Evolutionary conservation across 208 protist genomes (phyloP).

Genomic region (Trypanosoma grayi): DNA sequence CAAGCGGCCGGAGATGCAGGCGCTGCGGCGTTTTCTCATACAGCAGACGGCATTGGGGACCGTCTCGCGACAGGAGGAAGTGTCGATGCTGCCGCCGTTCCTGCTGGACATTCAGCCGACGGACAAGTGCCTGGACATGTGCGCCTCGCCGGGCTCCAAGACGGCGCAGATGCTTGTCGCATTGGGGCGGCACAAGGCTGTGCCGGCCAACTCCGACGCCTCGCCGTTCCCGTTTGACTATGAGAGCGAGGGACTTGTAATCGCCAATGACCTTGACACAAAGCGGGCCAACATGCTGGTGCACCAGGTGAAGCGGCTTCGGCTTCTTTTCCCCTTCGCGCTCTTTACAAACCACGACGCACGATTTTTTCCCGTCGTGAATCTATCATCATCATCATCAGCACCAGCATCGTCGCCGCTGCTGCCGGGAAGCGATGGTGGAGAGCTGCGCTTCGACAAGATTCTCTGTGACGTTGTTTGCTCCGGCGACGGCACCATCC

Average conservation of each 20-base stretch:
- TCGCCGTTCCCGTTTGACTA: slow-evolving; percentile 84
- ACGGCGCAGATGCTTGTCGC: slow-evolving; percentile 84
- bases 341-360: slow-evolving; percentile 92
- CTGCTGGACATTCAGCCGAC: slow-evolving; percentile 77
- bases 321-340: slow-evolving; percentile 81
- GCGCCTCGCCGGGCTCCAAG: slow-evolving; percentile 90
- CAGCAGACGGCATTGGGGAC: slow-evolving; percentile 76
- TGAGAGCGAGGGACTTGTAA: slow-evolving; percentile 62
- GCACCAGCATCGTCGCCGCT: background rate
- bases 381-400: slow-evolving; percentile 13
- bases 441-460: slow-evolving; percentile 87
- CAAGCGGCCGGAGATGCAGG: slow-evolving; percentile 60
- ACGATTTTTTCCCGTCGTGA: slow-evolving; percentile 72
- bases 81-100: slow-evolving; percentile 84
- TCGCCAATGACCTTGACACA: slow-evolving; percentile 87
- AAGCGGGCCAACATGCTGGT: slow-evolving; percentile 88
- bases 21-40: slow-evolving; percentile 78
- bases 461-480: slow-evolving; percentile 95
- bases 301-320: slow-evolving; percentile 84
- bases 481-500: slow-evolving; percentile 93
- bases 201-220: slow-evolving; percentile 39
- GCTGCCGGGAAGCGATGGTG: slow-evolving; percentile 42
- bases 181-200: slow-evolving; percentile 72
- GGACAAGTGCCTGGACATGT: slow-evolving; percentile 89
- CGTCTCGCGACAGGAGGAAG: slow-evolving; percentile 84